Evolutionary conservation across 345 rosid genomes (phyloP).

Genomic region (Bruguiera sexangula): DNA sequence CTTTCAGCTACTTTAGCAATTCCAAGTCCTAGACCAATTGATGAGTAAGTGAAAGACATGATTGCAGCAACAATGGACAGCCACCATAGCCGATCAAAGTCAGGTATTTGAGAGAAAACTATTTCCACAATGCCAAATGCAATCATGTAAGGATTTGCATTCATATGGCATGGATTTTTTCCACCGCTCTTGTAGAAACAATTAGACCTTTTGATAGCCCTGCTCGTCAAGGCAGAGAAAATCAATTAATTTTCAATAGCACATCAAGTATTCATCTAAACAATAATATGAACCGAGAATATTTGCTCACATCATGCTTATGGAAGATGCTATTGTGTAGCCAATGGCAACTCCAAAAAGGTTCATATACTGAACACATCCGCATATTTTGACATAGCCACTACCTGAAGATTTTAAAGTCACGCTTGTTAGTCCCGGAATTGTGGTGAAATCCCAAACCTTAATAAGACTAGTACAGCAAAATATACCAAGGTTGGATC

Average conservation of each 20-base stretch:
- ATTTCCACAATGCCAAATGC: constrained; percentile 57
- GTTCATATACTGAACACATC: constrained; percentile 59
- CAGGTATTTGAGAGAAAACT: constrained; percentile 73
- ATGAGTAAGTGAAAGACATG: constrained; percentile 92
- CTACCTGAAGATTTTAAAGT: constrained; percentile 45
- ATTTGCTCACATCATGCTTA: constrained; percentile 58
- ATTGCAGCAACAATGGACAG: constrained; percentile 84
- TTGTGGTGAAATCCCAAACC: background rate
- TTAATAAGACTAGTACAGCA: background rate
- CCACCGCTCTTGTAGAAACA: constrained; percentile 50
- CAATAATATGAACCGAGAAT: background rate
- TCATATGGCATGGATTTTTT: constrained; percentile 42
- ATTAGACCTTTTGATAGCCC: constrained; percentile 60
- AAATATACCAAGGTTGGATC: constrained; percentile 50
- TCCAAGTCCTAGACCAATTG: constrained; percentile 87
- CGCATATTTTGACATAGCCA: constrained; percentile 60
- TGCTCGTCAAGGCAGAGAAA: constrained; percentile 18
- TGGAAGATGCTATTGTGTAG: constrained; percentile 74
- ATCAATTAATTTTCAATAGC: background rate
- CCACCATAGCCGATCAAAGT: constrained; percentile 86
- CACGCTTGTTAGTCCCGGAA: too few relatives aligned
- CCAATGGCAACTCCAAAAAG: constrained; percentile 68
- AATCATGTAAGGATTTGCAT: constrained; percentile 62
- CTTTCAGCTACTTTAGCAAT: constrained; percentile 62
- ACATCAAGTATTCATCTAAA: background rate